A percentile compares a stretch with the other conserved stretches of the same genome.
Evolutionary conservation across 2,329 filamentous ascomycete species (phyloP).

Genomic region (Fusarium tricinctum): DNA sequence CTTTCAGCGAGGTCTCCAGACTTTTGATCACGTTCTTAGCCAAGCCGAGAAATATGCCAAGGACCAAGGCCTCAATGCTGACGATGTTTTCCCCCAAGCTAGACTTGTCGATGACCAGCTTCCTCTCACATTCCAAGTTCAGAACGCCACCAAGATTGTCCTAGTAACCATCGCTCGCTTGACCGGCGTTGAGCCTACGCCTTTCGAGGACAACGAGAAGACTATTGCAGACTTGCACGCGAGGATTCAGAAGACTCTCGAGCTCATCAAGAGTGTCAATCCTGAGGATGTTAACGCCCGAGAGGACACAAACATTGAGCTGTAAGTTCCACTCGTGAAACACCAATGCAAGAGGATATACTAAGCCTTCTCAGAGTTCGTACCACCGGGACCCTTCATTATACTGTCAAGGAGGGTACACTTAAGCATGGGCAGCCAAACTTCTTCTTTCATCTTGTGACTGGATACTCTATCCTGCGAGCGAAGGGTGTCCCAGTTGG

Average conservation of each 20-base stretch:
- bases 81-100: constrained; percentile 27
- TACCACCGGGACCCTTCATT: neutral
- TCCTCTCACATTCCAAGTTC: constrained; percentile 41
- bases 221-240: constrained; percentile 8
- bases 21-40: constrained; percentile 6
- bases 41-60: constrained; percentile 43
- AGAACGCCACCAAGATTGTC: constrained; percentile 33
- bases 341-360: neutral
- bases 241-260: neutral
- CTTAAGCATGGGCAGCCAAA: constrained; percentile 3
- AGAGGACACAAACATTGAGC: constrained; percentile 1
- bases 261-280: neutral
- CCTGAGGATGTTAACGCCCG: constrained; percentile 3
- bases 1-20: neutral
- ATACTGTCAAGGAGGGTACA: neutral
- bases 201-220: constrained; percentile 26
- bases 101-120: constrained; percentile 41
- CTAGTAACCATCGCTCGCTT: constrained; percentile 31
- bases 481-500: neutral
- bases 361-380: neutral
- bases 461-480: constrained; percentile 6
- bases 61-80: constrained; percentile 32
- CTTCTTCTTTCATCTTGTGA: constrained; percentile 12
- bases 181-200: constrained; percentile 33
- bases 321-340: neutral